Percentiles rank a stretch among this genome's conserved stretches.
Evolutionary conservation across 352 stramenopile species (phyloP).

Genomic region (Phytophthora citricola): DNA sequence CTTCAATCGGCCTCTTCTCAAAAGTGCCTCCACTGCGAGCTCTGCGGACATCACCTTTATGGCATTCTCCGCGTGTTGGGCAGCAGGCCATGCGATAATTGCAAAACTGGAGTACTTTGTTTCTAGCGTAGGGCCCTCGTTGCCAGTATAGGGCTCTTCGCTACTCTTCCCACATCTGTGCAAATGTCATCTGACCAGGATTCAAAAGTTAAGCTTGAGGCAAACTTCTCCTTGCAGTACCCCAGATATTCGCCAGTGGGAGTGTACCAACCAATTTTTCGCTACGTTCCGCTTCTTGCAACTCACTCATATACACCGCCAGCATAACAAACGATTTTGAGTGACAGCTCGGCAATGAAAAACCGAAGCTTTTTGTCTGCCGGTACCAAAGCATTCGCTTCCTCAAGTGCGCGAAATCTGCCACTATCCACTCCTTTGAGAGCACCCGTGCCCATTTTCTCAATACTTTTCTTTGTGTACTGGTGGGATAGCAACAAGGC

Average conservation of each 20-base stretch:
- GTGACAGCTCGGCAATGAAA: conserved; percentile 18
- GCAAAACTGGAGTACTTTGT: conserved; percentile 28
- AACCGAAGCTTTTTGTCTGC: conserved; percentile 8
- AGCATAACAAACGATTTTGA: conserved; percentile 6
- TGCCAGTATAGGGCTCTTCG: conserved; percentile 24
- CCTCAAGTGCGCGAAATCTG: conserved; percentile 6
- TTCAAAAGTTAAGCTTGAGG: conserved; percentile 32
- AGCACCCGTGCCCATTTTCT: conserved; percentile 7
- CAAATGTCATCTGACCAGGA: conserved; percentile 16
- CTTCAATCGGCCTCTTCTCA: not conserved
- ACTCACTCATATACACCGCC: not conserved
- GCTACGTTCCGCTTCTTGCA: conserved; percentile 10
- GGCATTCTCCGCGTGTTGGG: conserved; percentile 3
- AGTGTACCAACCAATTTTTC: conserved; percentile 20
- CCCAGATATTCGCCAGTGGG: conserved; percentile 8
- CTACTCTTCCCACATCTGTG: conserved; percentile 16
- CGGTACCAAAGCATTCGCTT: conserved; percentile 5
- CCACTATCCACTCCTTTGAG: conserved; percentile 23
- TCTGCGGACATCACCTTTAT: conserved; percentile 12
- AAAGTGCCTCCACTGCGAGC: conserved; percentile 6
- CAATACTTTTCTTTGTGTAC: conserved; percentile 21
- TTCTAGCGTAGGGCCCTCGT: conserved; percentile 15
- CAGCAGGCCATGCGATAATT: conserved; percentile 26
- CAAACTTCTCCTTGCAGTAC: not conserved
- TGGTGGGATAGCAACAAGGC: conserved; percentile 22